Evolutionary conservation across 2,329 filamentous ascomycete genomes (phyloP).

Genomic region (Arthrobotrys entomopaga): DNA sequence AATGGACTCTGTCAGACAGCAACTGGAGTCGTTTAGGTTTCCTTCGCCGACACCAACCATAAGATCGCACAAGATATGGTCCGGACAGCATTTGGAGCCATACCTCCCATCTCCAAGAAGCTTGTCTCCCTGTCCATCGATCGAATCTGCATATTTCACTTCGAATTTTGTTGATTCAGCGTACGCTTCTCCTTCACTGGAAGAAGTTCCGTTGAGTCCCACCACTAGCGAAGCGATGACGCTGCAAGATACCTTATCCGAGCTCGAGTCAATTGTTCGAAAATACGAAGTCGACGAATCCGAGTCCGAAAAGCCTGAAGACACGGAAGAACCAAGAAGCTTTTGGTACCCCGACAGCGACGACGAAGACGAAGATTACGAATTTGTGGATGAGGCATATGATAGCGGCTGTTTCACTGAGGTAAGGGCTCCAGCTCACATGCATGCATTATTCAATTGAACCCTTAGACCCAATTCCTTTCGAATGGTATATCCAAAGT

Average conservation of each 20-base stretch:
- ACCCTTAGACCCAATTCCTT: constrained; percentile 3
- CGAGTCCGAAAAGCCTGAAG: neutral
- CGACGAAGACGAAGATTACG: constrained; percentile 39
- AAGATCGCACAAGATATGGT: constrained; percentile 52
- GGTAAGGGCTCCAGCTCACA: constrained; percentile 41
- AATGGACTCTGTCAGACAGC: constrained; percentile 51
- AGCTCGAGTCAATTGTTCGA: constrained; percentile 51
- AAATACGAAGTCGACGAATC: constrained; percentile 47
- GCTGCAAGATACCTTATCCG: constrained; percentile 46
- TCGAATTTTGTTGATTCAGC: constrained; percentile 47
- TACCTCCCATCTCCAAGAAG: constrained; percentile 50
- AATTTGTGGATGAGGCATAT: constrained; percentile 53
- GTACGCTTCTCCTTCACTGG: constrained; percentile 45
- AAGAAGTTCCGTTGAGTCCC: constrained; percentile 32
- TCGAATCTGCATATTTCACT: constrained; percentile 10
- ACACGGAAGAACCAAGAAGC: constrained; percentile 28
- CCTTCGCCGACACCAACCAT: constrained; percentile 50
- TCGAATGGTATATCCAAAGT: constrained; percentile 1
- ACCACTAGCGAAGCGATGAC: constrained; percentile 38
- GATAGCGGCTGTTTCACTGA: constrained; percentile 54
- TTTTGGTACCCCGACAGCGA: constrained; percentile 51
- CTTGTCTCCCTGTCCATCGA: constrained; percentile 31
- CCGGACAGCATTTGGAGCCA: constrained; percentile 47
- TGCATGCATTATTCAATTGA: constrained; percentile 4
- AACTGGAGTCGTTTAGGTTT: constrained; percentile 50